Base-by-base conservation (phyloP, 345 rosid species). In the Balakata baccata region DNA sequence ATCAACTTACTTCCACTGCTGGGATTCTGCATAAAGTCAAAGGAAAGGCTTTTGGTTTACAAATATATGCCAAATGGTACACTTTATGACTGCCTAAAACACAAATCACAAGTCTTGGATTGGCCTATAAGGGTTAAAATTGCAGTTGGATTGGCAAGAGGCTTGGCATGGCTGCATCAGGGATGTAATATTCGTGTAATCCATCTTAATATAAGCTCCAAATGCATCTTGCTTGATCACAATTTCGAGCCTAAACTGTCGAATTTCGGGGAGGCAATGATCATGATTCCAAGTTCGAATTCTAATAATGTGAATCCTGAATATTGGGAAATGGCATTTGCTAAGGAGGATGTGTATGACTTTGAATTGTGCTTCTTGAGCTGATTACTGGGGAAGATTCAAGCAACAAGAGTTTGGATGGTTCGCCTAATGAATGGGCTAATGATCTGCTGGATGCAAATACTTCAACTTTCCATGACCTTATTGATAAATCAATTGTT, bases 131-230 rank as follows among this genome's bases (percentile, higher is more conserved):
- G 83, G 67, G 70, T 69, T 23, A 80, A 56, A 78, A 69, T 77
- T 29, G 80, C 65, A 0, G 54, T 64, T 12, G 77, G 81, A 3
- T n/a, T 74, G 50, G 84, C 84, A 37, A 77, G 71, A 75, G 82
- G 84, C 11, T 70, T 83, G 61, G 77, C 86, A 5, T 83, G 86
- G 84, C 73, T 83, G 11, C 86, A 83, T 66, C 81, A 83, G 4
- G 67, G 51, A 29, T 59, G 79, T 16, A 68, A 73, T 34, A 61
- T 73, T 16, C 76, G 73, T n/a, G 52, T 80, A 3, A 13, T 66
- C 16, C 86, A 83, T 51, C 70, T 68, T 23, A 66, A 75, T 63
- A 69, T 83, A 18, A 80, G 76, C 78, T 75, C 81, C 2, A 83
- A 83, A 61, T 77, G 70, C 45, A 50, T 83, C n/a, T 39, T 77